Percentiles rank a stretch among this genome's conserved stretches.
phyloP scores from a whole-genome alignment of 257 asterid genomes.

The Solanum arcanum region DNA sequence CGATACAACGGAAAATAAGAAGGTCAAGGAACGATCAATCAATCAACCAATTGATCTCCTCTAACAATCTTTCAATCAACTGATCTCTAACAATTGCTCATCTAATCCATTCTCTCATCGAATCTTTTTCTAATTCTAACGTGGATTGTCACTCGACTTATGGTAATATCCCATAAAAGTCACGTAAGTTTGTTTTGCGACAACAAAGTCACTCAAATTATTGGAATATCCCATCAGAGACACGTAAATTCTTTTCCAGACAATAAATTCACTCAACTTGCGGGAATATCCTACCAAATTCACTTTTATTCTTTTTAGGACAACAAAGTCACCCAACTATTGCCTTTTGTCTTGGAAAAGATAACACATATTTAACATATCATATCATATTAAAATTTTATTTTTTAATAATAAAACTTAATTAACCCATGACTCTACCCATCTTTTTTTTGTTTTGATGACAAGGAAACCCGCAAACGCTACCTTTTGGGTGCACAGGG shows the following conservation, averaged over 20 bases:
- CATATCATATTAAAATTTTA: background rate
- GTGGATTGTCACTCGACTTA: background rate
- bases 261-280: background rate
- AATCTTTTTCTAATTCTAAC: background rate
- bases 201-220: background rate
- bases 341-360: background rate
- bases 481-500: too few species aligned
- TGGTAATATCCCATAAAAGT: background rate
- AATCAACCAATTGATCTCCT: background rate
- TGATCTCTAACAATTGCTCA: background rate
- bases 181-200: background rate
- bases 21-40: background rate
- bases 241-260: background rate
- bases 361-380: background rate
- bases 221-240: background rate
- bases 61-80: background rate
- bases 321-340: background rate
- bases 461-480: too few species aligned
- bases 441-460: too few species aligned
- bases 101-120: background rate
- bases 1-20: background rate
- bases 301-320: background rate
- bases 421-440: background rate
- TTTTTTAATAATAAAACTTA: background rate
- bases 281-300: background rate